phyloP scores from a whole-genome alignment of 2,329 filamentous ascomycete genomes.

The Aspergillus quadricinctus region DNA sequence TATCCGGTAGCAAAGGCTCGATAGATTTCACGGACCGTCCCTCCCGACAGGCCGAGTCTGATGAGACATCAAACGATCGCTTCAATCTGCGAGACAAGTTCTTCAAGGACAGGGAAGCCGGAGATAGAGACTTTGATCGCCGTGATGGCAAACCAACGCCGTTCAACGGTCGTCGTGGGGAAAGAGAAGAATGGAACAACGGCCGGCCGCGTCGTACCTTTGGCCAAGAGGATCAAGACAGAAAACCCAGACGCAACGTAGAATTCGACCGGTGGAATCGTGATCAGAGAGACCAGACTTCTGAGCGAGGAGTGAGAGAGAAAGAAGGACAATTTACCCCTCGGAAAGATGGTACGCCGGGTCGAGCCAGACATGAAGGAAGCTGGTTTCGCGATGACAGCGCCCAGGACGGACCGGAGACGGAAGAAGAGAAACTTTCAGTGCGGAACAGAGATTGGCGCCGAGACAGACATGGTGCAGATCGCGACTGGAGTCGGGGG shows the following conservation, averaged over 20 bases:
- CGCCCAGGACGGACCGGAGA: conserved; percentile 32
- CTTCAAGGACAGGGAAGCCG: conserved; percentile 34
- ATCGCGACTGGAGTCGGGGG: conserved; percentile 53
- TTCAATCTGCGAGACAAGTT: conserved; percentile 55
- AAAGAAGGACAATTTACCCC: conserved; percentile 52
- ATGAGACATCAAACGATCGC: conserved; percentile 55
- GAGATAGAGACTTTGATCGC: conserved; percentile 35
- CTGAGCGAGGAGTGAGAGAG: conserved; percentile 48
- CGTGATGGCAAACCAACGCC: conserved; percentile 32
- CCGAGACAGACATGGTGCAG: conserved; percentile 41
- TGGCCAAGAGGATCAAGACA: conserved; percentile 39
- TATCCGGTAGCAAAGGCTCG: conserved; percentile 39
- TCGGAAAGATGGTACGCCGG: conserved; percentile 57
- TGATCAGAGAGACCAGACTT: conserved; percentile 50
- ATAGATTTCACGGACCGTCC: conserved; percentile 44
- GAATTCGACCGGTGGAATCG: conserved; percentile 50
- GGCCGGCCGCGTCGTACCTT: conserved; percentile 37
- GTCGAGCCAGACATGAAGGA: conserved; percentile 63
- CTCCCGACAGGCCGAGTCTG: conserved; percentile 51
- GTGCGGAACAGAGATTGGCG: conserved; percentile 65
- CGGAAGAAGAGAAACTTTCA: conserved; percentile 41
- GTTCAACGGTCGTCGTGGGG: conserved; percentile 34
- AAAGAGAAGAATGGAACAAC: conserved; percentile 41
- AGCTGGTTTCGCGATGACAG: conserved; percentile 68
- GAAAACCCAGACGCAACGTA: conserved; percentile 38